phyloP scores from a whole-genome alignment of 2,329 filamentous ascomycete species.

The Ophiostoma sp. region DNA sequence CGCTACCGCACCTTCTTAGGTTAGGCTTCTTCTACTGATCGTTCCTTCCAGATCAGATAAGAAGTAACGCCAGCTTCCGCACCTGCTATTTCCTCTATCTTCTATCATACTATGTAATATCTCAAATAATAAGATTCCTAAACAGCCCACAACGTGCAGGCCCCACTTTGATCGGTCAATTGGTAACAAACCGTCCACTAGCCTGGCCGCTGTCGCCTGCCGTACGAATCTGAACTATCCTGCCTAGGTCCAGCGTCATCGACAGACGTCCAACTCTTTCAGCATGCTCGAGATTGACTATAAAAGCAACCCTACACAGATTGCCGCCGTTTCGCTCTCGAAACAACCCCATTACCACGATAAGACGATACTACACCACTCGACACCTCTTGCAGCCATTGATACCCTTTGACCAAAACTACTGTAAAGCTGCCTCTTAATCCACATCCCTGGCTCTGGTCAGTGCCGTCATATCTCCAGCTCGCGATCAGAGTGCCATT shows the following conservation, averaged over 20 bases:
- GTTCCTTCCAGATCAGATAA: conserved; percentile 13
- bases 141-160: conserved; percentile 1
- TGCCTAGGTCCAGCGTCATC: neutral
- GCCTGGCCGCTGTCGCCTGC: neutral
- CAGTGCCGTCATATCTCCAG: conserved; percentile 9
- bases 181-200: no score
- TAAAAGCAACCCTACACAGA: neutral
- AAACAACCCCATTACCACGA: neutral
- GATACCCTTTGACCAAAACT: neutral
- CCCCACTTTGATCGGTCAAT: conserved; percentile 11
- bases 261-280: neutral
- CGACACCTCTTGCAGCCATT: neutral
- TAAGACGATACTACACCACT: neutral
- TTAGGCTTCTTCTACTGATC: neutral
- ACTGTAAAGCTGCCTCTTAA: neutral
- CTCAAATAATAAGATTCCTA: neutral
- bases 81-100: neutral
- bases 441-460: neutral
- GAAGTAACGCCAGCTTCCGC: neutral
- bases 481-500: neutral
- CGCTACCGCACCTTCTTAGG: neutral
- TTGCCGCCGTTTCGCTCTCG: neutral
- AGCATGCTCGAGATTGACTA: neutral
- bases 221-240: neutral
- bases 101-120: neutral